A percentile compares a stretch with the other conserved stretches of the same genome.
These are phyloP conservation scores for Comarum palustre DNA, from an alignment of 306 rosid genomes.

Conservation along the genomic window DNA sequence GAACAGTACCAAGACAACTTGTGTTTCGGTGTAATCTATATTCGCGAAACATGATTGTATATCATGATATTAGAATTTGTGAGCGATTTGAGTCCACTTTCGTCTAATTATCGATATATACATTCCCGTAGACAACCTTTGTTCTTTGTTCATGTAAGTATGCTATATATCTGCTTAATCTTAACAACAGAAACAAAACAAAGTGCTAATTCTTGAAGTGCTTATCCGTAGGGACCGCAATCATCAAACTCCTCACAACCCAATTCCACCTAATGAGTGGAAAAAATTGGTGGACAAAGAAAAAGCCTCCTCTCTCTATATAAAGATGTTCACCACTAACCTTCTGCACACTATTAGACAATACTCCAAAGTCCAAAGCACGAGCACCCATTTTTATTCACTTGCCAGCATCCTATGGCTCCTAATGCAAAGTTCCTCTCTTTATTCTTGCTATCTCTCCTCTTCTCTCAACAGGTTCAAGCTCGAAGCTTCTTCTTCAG, in stretches of 20 bases:
- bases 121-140: too few relatives aligned
- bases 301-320: conserved; percentile 42
- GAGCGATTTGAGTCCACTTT: too few relatives aligned
- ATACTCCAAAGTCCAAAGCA: conserved; percentile 8
- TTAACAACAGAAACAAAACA: neutral
- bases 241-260: conserved; percentile 31
- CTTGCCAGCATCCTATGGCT: conserved; percentile 49
- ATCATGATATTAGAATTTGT: too few relatives aligned
- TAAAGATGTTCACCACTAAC: conserved; percentile 26
- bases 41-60: too few relatives aligned
- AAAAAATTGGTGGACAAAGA: conserved; percentile 26
- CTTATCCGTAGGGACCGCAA: conserved; percentile 53
- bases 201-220: conserved; percentile 24
- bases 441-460: conserved; percentile 42
- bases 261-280: conserved; percentile 51
- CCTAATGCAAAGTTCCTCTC: conserved; percentile 27
- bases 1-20: too few relatives aligned
- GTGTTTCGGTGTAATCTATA: too few relatives aligned
- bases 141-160: too few relatives aligned
- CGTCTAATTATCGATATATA: too few relatives aligned
- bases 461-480: conserved; percentile 42
- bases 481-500: conserved; percentile 85
- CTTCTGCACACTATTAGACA: conserved; percentile 8
- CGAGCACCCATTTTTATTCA: neutral
- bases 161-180: too few relatives aligned